A percentile compares a stretch with the other conserved stretches of the same genome.
These are phyloP conservation scores for Rosa persica DNA, from an alignment of 306 rosid species.

Conservation along the genomic window DNA sequence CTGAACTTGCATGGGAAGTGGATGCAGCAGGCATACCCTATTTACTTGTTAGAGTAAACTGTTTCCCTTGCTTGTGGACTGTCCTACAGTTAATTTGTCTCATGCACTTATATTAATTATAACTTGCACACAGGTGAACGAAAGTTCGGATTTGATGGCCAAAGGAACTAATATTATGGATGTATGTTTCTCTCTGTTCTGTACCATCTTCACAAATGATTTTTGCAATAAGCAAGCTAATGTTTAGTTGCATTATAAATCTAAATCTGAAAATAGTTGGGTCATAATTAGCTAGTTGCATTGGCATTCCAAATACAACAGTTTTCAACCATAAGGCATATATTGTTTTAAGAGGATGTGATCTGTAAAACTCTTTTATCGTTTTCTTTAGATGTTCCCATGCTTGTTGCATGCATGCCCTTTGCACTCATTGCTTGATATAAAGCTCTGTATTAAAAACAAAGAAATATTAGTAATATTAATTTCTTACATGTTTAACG, in stretches of 20 bases:
- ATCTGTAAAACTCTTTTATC: neutral
- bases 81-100: too few species aligned
- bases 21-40: constrained; percentile 62
- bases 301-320: neutral
- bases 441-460: neutral
- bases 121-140: constrained; percentile 60
- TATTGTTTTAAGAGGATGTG: neutral
- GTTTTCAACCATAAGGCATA: neutral
- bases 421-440: neutral
- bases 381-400: neutral
- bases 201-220: neutral
- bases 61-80: too few species aligned
- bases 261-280: neutral
- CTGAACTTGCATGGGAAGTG: constrained; percentile 77
- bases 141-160: constrained; percentile 95
- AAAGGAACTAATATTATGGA: constrained; percentile 90
- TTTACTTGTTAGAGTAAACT: neutral
- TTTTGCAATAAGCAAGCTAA: neutral
- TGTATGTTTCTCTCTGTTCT: constrained; percentile 39
- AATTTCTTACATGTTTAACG: neutral
- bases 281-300: neutral
- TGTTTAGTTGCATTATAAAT: neutral
- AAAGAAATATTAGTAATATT: neutral
- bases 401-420: neutral
- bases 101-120: constrained; percentile 9